Evolutionary conservation across 768 basidiomycete species (phyloP).

Genomic region (Mycena latifolia): DNA sequence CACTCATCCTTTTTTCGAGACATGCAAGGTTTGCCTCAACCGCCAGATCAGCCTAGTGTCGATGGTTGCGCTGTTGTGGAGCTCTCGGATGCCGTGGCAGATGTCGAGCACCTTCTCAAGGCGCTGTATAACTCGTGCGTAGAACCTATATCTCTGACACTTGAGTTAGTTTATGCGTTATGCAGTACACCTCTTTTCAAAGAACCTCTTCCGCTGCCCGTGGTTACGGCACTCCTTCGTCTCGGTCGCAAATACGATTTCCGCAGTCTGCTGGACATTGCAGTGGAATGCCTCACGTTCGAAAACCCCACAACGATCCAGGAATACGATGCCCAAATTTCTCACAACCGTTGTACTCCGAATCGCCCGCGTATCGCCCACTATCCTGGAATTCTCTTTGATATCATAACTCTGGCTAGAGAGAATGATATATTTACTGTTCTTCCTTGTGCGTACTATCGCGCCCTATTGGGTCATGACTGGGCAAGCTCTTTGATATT

Average conservation of each 20-base stretch:
- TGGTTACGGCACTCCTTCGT: conserved; percentile 5
- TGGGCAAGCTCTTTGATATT: not conserved
- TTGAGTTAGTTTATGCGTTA: not conserved
- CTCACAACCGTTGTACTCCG: not conserved
- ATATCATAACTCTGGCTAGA: conserved; percentile 14
- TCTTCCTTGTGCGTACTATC: conserved; percentile 22
- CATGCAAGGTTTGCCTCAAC: conserved; percentile 19
- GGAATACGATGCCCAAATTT: not conserved
- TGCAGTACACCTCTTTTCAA: not conserved
- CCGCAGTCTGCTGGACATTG: not conserved
- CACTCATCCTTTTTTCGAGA: conserved; percentile 21
- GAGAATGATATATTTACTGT: conserved; percentile 13
- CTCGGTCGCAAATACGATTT: conserved; percentile 30
- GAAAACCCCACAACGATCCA: conserved; percentile 13
- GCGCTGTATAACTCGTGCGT: conserved; percentile 15
- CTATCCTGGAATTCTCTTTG: not conserved
- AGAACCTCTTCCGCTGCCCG: not conserved
- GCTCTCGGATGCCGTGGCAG: conserved; percentile 5
- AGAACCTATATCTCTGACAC: not conserved
- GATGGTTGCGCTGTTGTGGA: conserved; percentile 25
- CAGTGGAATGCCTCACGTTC: conserved; percentile 2
- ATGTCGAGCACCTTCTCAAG: conserved; percentile 14
- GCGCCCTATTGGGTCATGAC: not conserved
- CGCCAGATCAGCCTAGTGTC: conserved; percentile 6
- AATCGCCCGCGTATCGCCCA: not conserved